These are phyloP conservation scores for Marasmius oreades DNA, from an alignment of 1,284 basidiomycete species.

Conservation along the genomic window DNA sequence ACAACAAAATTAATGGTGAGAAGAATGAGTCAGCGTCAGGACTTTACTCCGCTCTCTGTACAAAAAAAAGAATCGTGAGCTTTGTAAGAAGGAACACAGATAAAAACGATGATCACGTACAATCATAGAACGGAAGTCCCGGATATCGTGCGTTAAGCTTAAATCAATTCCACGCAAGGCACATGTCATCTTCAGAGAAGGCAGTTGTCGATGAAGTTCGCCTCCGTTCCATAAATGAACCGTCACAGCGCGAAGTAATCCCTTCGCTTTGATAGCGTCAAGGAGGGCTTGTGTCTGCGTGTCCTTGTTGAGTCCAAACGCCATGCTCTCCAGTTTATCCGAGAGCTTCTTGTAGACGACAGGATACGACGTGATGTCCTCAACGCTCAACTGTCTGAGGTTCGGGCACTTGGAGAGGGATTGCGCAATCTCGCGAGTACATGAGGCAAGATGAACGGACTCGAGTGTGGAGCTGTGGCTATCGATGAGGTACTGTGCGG, in stretches of 20 bases:
- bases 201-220: constrained; percentile 40
- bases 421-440: constrained; percentile 43
- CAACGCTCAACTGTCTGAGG: constrained; percentile 51
- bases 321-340: constrained; percentile 45
- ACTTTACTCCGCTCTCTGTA: constrained; percentile 33
- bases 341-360: constrained; percentile 49
- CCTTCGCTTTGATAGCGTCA: constrained; percentile 41
- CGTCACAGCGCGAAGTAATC: constrained; percentile 39
- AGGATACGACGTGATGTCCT: constrained; percentile 42
- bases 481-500: constrained; percentile 50
- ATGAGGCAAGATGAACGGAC: constrained; percentile 55
- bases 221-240: constrained; percentile 47
- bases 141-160: constrained; percentile 41
- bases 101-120: constrained; percentile 33
- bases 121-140: constrained; percentile 41
- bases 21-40: constrained; percentile 3
- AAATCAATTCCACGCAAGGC: constrained; percentile 50
- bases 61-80: constrained; percentile 4
- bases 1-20: neutral
- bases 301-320: constrained; percentile 54
- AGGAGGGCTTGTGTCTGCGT: constrained; percentile 50
- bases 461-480: constrained; percentile 44
- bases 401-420: constrained; percentile 44
- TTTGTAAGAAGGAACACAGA: constrained; percentile 9
- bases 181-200: constrained; percentile 53